Percentiles rank a stretch among this genome's conserved stretches.
These are phyloP conservation scores for Aspergillus nanangensis DNA, from an alignment of 495 filamentous ascomycete genomes.

Conservation along the genomic window DNA sequence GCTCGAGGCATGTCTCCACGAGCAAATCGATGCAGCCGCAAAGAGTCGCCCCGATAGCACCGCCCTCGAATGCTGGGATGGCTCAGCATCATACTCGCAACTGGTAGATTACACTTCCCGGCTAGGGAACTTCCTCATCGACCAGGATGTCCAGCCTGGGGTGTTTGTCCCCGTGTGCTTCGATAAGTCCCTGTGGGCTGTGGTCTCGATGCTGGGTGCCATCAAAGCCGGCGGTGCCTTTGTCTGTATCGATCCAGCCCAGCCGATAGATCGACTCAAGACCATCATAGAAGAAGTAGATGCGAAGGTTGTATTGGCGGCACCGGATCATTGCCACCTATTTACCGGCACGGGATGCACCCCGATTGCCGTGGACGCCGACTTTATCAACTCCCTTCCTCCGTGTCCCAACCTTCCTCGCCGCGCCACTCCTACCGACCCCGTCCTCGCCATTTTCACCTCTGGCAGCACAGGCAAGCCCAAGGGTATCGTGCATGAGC, in stretches of 20 bases:
- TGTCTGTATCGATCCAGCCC: slow-evolving; percentile 40
- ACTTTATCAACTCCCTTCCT: slow-evolving; percentile 5
- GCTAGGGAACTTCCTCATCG: slow-evolving; percentile 17
- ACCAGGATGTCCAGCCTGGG: slow-evolving; percentile 29
- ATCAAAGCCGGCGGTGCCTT: slow-evolving; percentile 45
- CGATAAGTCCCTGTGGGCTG: slow-evolving; percentile 38
- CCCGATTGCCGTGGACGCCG: slow-evolving; percentile 2
- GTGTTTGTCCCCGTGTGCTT: slow-evolving; percentile 40
- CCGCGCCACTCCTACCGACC: slow-evolving; percentile 3
- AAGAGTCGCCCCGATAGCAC: slow-evolving; percentile 8
- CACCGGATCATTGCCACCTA: slow-evolving; percentile 5
- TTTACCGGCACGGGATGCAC: background rate
- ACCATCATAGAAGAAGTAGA: slow-evolving; percentile 18
- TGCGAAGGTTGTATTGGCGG: slow-evolving; percentile 41
- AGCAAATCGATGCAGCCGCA: slow-evolving; percentile 9
- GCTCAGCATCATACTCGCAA: slow-evolving; percentile 14
- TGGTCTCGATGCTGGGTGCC: slow-evolving; percentile 35
- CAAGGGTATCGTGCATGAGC: slow-evolving; percentile 31
- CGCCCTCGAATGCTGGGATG: slow-evolving; percentile 35
- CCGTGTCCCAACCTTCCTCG: slow-evolving; percentile 2
- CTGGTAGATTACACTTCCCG: slow-evolving; percentile 12
- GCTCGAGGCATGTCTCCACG: slow-evolving; percentile 11
- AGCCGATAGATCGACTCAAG: slow-evolving; percentile 38
- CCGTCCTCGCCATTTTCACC: slow-evolving; percentile 48
- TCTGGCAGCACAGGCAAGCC: slow-evolving; percentile 47